phyloP scores from a whole-genome alignment of 2,329 filamentous ascomycete species.

The Fusarium fracticaudum region DNA sequence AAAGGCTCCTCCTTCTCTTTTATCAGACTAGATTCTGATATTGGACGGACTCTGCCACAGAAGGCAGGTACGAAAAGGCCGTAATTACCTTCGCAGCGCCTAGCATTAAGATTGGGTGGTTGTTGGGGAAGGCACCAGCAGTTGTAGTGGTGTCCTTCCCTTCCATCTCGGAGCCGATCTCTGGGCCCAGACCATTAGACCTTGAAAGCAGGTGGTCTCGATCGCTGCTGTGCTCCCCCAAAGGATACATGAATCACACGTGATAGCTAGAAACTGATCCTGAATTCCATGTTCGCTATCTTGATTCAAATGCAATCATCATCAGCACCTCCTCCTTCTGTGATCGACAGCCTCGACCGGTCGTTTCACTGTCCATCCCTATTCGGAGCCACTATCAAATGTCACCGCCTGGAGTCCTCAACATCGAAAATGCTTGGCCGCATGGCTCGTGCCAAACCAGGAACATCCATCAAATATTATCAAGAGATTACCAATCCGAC shows the following conservation, averaged over 20 bases:
- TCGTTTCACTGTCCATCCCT: not conserved
- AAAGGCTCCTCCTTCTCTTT: not conserved
- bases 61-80: conserved; percentile 26
- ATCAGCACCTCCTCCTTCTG: not conserved
- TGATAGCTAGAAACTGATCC: not conserved
- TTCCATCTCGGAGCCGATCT: conserved; percentile 10
- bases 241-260: not conserved
- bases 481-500: conserved; percentile 22
- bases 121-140: not conserved
- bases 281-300: not conserved
- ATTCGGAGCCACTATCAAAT: conserved; percentile 13
- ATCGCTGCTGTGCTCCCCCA: not conserved
- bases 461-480: conserved; percentile 3
- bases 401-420: conserved; percentile 6
- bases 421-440: conserved; percentile 18
- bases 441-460: conserved; percentile 36
- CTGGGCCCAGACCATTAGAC: conserved; percentile 9
- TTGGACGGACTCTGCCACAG: conserved; percentile 3
- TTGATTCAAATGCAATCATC: conserved; percentile 4
- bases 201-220: conserved; percentile 7
- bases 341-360: conserved; percentile 34
- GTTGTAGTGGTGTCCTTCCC: conserved; percentile 1
- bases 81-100: not conserved
- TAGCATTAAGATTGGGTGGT: conserved; percentile 3
- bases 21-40: not conserved